Conservation (phyloP, 345 rosid species). For the Citrus cavaleriei region DNA sequence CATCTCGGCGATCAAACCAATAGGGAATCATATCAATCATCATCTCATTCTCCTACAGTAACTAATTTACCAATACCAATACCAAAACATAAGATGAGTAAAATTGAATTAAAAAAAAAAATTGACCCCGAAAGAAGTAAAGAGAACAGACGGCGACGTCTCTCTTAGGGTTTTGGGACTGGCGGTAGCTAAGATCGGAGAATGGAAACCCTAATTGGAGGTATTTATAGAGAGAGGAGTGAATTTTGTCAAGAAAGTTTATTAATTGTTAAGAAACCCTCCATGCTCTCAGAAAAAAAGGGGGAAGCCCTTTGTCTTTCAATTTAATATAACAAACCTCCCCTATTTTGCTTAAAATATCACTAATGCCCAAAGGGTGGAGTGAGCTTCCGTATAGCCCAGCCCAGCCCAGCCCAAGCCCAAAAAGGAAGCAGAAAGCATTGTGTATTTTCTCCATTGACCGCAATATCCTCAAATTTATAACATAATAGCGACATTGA, state of each 20-base stretch:
- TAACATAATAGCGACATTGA: background rate
- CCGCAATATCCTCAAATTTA: background rate
- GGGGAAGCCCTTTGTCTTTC: background rate
- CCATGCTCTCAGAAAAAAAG: background rate
- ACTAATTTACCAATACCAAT: background rate
- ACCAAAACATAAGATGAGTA: too few relatives aligned
- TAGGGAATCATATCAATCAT: slow-evolving; percentile 37
- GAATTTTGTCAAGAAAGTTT: background rate
- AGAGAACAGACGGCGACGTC: too few relatives aligned
- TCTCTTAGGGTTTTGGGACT: too few relatives aligned
- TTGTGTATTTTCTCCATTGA: background rate
- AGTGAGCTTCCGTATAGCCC: too few relatives aligned
- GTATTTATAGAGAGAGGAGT: background rate
- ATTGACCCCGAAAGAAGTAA: too few relatives aligned
- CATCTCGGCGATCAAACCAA: slow-evolving; percentile 57
- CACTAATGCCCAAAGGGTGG: background rate
- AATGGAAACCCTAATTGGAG: background rate
- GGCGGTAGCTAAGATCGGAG: too few relatives aligned
- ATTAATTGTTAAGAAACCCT: background rate
- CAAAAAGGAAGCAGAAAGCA: too few relatives aligned
- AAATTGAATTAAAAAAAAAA: too few relatives aligned
- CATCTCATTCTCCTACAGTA: slow-evolving; percentile 25
- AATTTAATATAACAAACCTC: background rate
- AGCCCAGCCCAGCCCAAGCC: too few relatives aligned
- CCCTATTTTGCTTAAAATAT: background rate